Evolutionary conservation across 106 monocot genomes (phyloP).

Genomic region (Platanthera zijinensis): DNA sequence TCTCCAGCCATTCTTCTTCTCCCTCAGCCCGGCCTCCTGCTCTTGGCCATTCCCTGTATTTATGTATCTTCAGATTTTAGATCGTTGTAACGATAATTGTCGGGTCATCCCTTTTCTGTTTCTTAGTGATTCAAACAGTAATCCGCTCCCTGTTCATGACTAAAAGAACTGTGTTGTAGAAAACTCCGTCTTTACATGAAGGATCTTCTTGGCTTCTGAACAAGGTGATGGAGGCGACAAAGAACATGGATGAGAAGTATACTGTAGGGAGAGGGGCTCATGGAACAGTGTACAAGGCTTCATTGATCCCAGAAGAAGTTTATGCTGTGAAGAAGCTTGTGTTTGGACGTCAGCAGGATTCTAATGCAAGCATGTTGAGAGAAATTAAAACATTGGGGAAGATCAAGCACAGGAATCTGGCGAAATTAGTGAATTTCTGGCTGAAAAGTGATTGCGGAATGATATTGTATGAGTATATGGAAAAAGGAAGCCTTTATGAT

Average conservation of each 20-base stretch:
- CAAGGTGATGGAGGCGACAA: constrained; percentile 69
- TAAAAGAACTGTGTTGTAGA: constrained; percentile 16
- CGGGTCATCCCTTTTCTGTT: constrained; percentile 26
- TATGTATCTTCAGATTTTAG: no score
- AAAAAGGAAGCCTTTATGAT: constrained; percentile 87
- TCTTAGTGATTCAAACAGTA: constrained; percentile 27
- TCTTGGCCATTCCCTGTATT: no score
- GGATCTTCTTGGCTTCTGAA: constrained; percentile 64
- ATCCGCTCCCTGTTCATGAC: constrained; percentile 9
- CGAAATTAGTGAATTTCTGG: constrained; percentile 62
- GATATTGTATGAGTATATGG: constrained; percentile 77
- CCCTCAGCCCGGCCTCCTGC: no score
- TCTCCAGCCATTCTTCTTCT: no score
- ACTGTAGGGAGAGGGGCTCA: constrained; percentile 64
- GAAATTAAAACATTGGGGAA: constrained; percentile 66
- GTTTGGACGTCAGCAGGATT: constrained; percentile 22
- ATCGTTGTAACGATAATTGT: constrained; percentile 19
- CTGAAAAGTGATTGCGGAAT: constrained; percentile 42
- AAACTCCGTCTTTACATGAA: constrained; percentile 25
- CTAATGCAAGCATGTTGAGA: constrained; percentile 47
- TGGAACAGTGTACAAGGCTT: constrained; percentile 85
- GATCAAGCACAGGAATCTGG: constrained; percentile 70
- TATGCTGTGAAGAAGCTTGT: constrained; percentile 79
- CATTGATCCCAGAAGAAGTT: constrained; percentile 27
- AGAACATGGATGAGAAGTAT: constrained; percentile 68